Evolutionary conservation across 2,329 filamentous ascomycete species (phyloP), one percentile per base, ranked within the genome.

Genomic region (Penicillium sp.): DNA sequence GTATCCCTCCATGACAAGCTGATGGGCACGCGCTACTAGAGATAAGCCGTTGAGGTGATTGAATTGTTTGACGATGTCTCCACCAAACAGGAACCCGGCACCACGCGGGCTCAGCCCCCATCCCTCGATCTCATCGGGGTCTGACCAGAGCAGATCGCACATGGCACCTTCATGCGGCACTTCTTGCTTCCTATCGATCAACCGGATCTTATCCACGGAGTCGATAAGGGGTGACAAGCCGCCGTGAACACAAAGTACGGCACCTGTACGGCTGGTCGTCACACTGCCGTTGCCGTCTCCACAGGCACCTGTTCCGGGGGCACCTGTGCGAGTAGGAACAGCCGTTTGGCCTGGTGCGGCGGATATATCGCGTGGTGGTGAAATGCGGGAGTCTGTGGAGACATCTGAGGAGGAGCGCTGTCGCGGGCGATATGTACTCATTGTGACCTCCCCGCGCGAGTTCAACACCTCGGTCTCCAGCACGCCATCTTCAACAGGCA

Each of bases 1-100:
- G 79, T 97, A 99, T 0, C 95, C 95, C 77, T 99, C 95, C 95
- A 98, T 99, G 67, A 99, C 95, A 24, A 99, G 88, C 78, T 99
- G 95, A 75, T 99, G 95, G 0, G 95, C 95, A 59, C 95, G 88
- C 19, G 94, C 95, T 67, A 99, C 95, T 56, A 99, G 85, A 24
- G 90, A 92, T 30, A 99, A 85, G 73, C 97, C 92, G 76, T 99
- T 99, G 61, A 89, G 87, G 78, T 97, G 90, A 79, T 98, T 99
- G 82, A 99, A 99, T 67, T 89, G 88, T 72, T 95, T 96, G 72
- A 98, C 94, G 61, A 98, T 98, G 75, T 97, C 93, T 3, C 91
- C 89, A 56, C 95, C 95, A 69, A 99, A 99, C 13, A 98, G 84
- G 81, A 97, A 99, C 0, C 95, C 95, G 0, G 95, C 95, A 10